Base-by-base conservation (phyloP, 768 basidiomycete species). In the Dictyophora rubrovolvata region DNA sequence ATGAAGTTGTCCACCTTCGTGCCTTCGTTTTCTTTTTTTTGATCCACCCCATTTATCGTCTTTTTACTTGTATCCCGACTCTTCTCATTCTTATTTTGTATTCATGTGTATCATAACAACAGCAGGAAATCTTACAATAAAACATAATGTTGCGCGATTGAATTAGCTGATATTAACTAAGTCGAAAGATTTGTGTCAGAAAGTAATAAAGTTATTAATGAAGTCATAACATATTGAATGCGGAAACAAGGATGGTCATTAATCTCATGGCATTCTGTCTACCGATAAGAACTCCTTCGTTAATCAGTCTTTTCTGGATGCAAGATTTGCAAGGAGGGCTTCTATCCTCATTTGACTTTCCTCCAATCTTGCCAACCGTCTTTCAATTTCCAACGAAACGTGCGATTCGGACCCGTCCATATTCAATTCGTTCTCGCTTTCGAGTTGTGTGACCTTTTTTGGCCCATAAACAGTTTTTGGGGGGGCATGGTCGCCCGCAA, bases 301-400 rank as follows among this genome's bases (percentile, higher is more conserved):
- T 7, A 42, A 9, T n/a, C 42, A 42, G 42, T n/a, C 50, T 18
- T 28, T 23, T 52, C 50, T 52, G 22, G 50, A 62, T 42, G n/a
- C 42, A 42, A 42, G 42, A 12, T 12, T 42, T 42, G 42, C 36
- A 16, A 82, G 70, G 54, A 82, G 55, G 1, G 73, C 72, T 64
- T 81, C 79, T 37, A 81, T 80, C 56, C 79, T 70, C 60, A 72
- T 65, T 65, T 82, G 80, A 54, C 70, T 64, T 60, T 67, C 68
- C 60, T 81, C 79, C 23, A 81, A 74, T 34, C 62, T 58, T 11
- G 71, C 70, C 57, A 81, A 64, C 53, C 74, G 68, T 60, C 67
- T 68, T 14, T 42, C 42, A 42, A 42, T n/a, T 53, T 67, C 66
- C 66, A 72, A 68, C 35, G 64, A 67, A 5, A 63, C 5, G n/a